Evolutionary conservation across 1,139 yeast species (phyloP), one percentile per base, ranked within the genome.

Genomic region (Dujonia santamariae): DNA sequence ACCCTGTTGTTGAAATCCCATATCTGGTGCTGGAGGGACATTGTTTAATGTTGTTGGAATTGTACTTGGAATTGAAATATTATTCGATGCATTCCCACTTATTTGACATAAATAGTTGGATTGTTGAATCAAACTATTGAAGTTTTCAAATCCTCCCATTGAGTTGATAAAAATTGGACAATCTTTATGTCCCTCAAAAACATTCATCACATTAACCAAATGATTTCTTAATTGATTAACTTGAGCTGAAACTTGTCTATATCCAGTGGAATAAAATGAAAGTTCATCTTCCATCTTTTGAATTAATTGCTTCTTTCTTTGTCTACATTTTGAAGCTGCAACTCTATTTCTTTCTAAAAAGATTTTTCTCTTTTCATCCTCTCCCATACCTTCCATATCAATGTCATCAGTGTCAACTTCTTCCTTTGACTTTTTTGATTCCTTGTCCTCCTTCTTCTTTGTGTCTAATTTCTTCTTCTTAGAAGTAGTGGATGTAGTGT

Each of bases 241-340:
- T 42, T 85, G 85, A 3, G 67, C 61, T 13, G 80, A 73, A 37
- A 88, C 61, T 32, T 77, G 78, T 26, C 83, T 75, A 57, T 86
- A 88, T 38, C 90, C 94, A 11, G 72, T 58, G 15, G 86, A 73
- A 55, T 80, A 86, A 47, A 75, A 81, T 22, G 70, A 71, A 56
- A 75, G 69, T 53, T 88, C 95, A 31, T 73, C 78, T 55, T 90
- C 95, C 76, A 92, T 81, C 46, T 82, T 84, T 39, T 78, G 81
- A 28, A 87, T 75, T 69, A 85, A 83, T 54, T 86, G 90, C 63
- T 94, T 92, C 71, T 92, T 94, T 36, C 97, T 76, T 59, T 86
- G 95, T 39, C 99, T 78, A 64, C 97, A 94, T 58, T 88, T 90
- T 26, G 94, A 80, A 0, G 98, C 98, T 0, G 99, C 99, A 11